Evolutionary conservation across 78 protist species (phyloP).

Genomic region (Blattamonas nauphoetae): DNA sequence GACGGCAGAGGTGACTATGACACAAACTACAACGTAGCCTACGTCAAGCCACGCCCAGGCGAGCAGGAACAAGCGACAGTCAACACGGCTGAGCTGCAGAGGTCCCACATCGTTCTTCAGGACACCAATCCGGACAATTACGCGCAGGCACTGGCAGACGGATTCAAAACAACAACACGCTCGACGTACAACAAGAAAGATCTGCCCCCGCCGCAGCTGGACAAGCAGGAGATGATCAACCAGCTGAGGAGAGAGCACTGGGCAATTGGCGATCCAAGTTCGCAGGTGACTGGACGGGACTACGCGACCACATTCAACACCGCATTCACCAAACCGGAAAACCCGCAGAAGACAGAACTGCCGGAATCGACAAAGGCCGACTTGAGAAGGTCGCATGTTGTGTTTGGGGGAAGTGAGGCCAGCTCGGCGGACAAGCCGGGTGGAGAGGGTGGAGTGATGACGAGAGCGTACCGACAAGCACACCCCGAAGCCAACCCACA

Average conservation of each 20-base stretch:
- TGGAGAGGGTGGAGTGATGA: not conserved
- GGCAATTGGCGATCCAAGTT: not conserved
- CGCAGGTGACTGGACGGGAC: not conserved
- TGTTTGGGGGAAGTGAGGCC: not conserved
- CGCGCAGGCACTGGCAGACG: not conserved
- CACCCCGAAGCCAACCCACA: not conserved
- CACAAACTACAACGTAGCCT: not conserved
- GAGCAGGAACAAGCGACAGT: not conserved
- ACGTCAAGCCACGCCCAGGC: not conserved
- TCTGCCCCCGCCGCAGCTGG: not conserved
- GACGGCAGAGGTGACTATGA: not conserved
- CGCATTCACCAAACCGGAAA: not conserved
- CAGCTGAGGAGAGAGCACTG: slow-evolving; percentile 3
- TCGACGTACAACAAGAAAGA: not conserved
- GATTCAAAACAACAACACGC: not conserved
- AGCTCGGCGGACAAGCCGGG: not conserved
- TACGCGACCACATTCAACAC: not conserved
- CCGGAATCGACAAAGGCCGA: not conserved
- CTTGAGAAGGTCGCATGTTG: not conserved
- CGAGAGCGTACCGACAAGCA: not conserved
- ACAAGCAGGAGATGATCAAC: not conserved
- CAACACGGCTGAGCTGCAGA: not conserved
- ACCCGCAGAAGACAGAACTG: not conserved
- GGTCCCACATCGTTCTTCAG: not conserved
- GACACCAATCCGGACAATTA: not conserved